Percentiles rank a stretch among this genome's conserved stretches.
Conservation (phyloP, 2,329 filamentous ascomycete species). For the Sporothrix mexicana region DNA sequence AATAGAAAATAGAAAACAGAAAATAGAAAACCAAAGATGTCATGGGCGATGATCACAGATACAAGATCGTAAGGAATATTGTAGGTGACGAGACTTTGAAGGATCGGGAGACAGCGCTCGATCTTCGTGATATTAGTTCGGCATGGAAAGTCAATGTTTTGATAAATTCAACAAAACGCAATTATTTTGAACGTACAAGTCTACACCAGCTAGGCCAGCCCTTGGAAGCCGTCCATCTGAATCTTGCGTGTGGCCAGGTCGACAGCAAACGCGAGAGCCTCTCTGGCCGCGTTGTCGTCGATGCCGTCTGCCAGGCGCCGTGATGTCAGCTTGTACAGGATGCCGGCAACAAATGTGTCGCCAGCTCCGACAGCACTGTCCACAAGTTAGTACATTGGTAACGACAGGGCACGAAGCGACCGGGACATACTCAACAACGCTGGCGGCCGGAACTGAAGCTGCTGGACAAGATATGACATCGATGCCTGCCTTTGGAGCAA, state of each 20-base stretch:
- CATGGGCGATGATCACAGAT: not conserved
- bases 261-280: slow-evolving; percentile 66
- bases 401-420: not conserved
- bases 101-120: not conserved
- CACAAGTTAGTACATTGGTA: not conserved
- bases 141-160: too few species aligned
- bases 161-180: too few species aligned
- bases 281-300: slow-evolving; percentile 54
- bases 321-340: slow-evolving; percentile 67
- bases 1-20: too few species aligned
- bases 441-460: slow-evolving; percentile 47
- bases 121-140: not conserved
- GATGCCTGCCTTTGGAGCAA: slow-evolving; percentile 47
- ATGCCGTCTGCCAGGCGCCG: slow-evolving; percentile 49
- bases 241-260: slow-evolving; percentile 72
- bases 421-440: slow-evolving; percentile 61
- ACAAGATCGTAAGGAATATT: too few species aligned
- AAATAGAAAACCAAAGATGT: not conserved
- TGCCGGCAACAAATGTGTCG: slow-evolving; percentile 76
- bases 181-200: too few species aligned
- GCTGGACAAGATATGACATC: slow-evolving; percentile 52
- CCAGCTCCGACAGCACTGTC: slow-evolving; percentile 72
- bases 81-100: not conserved
- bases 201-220: slow-evolving; percentile 47
- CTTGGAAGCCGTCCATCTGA: slow-evolving; percentile 67